A percentile compares a stretch with the other conserved stretches of the same genome.
Conservation (phyloP, 129 eudicot genomes). For the Flaveria bidentis region DNA sequence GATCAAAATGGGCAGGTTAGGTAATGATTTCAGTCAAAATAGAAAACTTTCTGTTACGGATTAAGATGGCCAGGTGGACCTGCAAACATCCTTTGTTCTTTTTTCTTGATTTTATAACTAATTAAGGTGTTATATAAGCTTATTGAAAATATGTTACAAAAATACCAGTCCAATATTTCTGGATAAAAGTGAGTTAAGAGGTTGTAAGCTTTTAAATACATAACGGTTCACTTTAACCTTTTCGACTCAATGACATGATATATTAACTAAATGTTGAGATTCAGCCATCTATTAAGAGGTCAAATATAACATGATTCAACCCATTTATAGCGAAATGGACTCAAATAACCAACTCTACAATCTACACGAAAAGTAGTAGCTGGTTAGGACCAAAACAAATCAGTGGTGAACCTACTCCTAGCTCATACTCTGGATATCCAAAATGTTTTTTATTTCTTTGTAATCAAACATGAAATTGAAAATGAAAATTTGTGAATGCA, state of each 20-base stretch:
- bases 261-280: neutral
- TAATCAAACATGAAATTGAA: neutral
- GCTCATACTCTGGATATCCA: neutral
- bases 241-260: neutral
- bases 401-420: neutral
- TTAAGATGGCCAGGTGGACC: neutral
- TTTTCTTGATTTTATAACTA: neutral
- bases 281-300: neutral
- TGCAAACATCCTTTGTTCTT: constrained; percentile 5
- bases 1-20: neutral
- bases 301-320: constrained; percentile 9
- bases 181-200: neutral
- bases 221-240: neutral
- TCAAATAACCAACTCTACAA: neutral
- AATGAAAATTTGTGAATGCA: neutral
- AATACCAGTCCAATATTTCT: neutral
- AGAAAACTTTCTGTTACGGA: neutral
- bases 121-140: neutral
- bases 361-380: neutral
- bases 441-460: neutral
- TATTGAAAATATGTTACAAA: neutral
- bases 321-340: neutral
- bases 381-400: neutral
- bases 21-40: neutral
- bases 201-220: neutral